Conservation (phyloP, 306 rosid genomes). For the Dalbergia cochinchinensis region DNA sequence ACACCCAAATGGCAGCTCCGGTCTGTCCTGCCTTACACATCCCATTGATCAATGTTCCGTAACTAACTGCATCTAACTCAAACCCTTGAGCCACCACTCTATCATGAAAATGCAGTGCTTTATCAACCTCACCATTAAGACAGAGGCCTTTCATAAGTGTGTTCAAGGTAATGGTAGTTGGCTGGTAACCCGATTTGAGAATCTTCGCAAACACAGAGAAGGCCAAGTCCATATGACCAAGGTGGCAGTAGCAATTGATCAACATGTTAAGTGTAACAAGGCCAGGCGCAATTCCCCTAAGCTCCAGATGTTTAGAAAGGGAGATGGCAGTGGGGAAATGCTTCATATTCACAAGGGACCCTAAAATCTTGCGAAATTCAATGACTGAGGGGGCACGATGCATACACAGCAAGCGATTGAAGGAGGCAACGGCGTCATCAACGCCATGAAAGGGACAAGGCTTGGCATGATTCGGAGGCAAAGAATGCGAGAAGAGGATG, state of each 20-base stretch:
- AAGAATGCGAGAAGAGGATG: no score
- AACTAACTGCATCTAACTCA: neutral
- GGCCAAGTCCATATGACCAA: neutral
- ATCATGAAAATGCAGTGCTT: conserved; percentile 29
- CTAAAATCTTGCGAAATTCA: conserved; percentile 4
- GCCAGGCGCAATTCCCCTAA: neutral
- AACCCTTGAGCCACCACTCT: neutral
- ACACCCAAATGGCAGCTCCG: neutral
- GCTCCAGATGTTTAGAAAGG: conserved; percentile 16
- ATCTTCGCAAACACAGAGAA: conserved; percentile 17
- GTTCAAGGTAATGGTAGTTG: neutral
- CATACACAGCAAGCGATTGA: neutral
- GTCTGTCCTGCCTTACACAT: neutral
- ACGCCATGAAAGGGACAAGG: no score
- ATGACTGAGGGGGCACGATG: neutral
- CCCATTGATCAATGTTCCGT: conserved; percentile 24
- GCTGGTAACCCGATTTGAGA: conserved; percentile 9
- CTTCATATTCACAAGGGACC: neutral
- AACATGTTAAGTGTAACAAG: neutral
- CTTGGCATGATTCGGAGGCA: no score
- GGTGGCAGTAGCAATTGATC: conserved; percentile 11
- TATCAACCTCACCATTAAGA: neutral
- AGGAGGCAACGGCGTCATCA: neutral
- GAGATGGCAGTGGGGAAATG: conserved; percentile 15
- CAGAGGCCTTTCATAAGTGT: conserved; percentile 13